Evolutionary conservation across 805 yeast genomes (phyloP), one percentile per base, ranked within the genome.

Genomic region (Naumovozyma baii): DNA sequence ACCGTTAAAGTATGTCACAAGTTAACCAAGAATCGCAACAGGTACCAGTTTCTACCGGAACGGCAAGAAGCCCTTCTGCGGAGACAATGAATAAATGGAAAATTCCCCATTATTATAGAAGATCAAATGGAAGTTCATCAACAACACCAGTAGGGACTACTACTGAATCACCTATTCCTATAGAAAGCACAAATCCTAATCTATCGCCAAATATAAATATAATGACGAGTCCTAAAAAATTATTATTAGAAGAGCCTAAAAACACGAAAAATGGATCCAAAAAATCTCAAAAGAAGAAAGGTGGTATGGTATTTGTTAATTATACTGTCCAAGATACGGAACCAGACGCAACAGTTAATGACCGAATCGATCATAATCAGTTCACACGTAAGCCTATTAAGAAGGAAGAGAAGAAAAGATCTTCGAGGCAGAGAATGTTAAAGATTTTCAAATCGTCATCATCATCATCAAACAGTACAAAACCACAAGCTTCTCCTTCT

Each of bases 231-330:
- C 61, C 63, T 13, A 54, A 50, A 41, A 57, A 55, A 37, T 48
- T 57, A 14, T 43, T 55, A 26, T 20, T 55, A 25, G 58, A 55
- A 19, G 58, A 55, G 25, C 36, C 48, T 7, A 44, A 43, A 34
- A 39, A 39, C 18, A 39, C 31, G 31, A 41, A 41, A 14, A 9
- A 40, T 12, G 45, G 44, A 16, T 31, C 42, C 10, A 51, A 43
- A n/a, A 51, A 49, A 19, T 39, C 50, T 1, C 44, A 44, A 38
- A 47, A 42, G 31, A 51, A 43, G 28, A 42, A 46, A 12, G 54
- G 57, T 13, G 55, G 51, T 20, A 57, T 59, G 60, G 61, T 57
- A 4, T 59, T 59, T 39, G 63, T 59, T 7, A 59, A 59, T 42
- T 59, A 57, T 37, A 57, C 62, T 15, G 62, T 59, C 7, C 61